Evolutionary conservation across 2,329 filamentous ascomycete genomes (phyloP).

Genomic region (Aspergillus sp.): DNA sequence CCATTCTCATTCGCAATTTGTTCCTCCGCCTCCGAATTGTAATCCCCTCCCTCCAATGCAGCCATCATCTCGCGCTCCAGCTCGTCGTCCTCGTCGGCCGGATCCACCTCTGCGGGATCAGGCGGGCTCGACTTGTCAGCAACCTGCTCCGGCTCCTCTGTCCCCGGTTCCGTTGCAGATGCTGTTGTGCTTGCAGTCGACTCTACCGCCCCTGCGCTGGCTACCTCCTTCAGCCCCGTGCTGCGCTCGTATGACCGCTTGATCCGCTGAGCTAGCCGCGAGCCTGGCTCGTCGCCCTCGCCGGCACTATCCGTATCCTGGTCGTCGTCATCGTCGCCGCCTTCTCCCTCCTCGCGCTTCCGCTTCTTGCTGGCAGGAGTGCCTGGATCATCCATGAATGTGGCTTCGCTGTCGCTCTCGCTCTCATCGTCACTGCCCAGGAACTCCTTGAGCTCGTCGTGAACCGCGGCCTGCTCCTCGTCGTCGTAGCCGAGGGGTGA

Average conservation of each 20-base stretch:
- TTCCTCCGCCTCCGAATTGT: slow-evolving; percentile 40
- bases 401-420: slow-evolving; percentile 53
- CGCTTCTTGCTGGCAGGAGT: slow-evolving; percentile 35
- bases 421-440: slow-evolving; percentile 55
- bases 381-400: slow-evolving; percentile 23
- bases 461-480: slow-evolving; percentile 65
- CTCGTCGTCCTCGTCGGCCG: slow-evolving; percentile 50
- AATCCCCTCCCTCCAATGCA: slow-evolving; percentile 54
- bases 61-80: slow-evolving; percentile 60
- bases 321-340: slow-evolving; percentile 34
- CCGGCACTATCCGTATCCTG: slow-evolving; percentile 34
- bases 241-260: slow-evolving; percentile 46
- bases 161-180: slow-evolving; percentile 18
- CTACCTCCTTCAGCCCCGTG: slow-evolving; percentile 42
- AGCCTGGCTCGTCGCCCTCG: slow-evolving; percentile 41
- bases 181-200: slow-evolving; percentile 14
- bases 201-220: slow-evolving; percentile 27
- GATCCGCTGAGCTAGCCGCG: slow-evolving; percentile 42
- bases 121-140: too few relatives aligned
- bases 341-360: slow-evolving; percentile 35
- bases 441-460: slow-evolving; percentile 76
- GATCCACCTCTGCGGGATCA: slow-evolving; percentile 20
- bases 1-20: slow-evolving; percentile 36
- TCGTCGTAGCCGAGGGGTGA: slow-evolving; percentile 59
- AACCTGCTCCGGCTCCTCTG: slow-evolving; percentile 32